phyloP scores from a whole-genome alignment of 2,329 filamentous ascomycete genomes.

The Acarospora socialis region DNA sequence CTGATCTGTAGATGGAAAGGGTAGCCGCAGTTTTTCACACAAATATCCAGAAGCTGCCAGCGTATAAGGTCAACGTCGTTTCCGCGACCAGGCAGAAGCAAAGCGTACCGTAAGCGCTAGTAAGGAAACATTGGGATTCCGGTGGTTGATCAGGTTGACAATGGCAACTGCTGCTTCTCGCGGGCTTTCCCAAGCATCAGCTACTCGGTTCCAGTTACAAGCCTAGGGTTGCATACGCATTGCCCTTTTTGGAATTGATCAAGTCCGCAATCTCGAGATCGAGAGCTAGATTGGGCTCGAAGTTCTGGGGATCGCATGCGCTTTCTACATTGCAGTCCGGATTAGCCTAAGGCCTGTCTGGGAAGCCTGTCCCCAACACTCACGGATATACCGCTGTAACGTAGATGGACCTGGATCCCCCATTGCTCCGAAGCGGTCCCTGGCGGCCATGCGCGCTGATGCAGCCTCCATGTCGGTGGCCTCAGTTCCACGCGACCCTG shows the following conservation, averaged over 20 bases:
- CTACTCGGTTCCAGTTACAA: conserved; percentile 8
- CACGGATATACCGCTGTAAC: conserved; percentile 82
- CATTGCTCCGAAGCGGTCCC: conserved; percentile 82
- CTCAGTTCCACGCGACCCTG: no score
- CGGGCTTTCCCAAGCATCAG: conserved; percentile 39
- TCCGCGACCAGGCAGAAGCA: conserved; percentile 7
- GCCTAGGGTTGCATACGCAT: conserved; percentile 40
- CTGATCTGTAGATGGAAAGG: conserved; percentile 97
- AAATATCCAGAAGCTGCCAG: conserved; percentile 74
- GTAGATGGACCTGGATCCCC: conserved; percentile 67
- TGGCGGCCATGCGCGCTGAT: conserved; percentile 84
- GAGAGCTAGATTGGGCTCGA: conserved; percentile 90
- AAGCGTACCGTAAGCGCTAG: conserved; percentile 57
- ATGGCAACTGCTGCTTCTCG: conserved; percentile 90
- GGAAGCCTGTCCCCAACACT: conserved; percentile 16
- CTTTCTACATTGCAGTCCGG: conserved; percentile 43
- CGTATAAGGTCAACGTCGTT: conserved; percentile 13
- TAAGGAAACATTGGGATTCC: conserved; percentile 88
- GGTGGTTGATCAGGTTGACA: conserved; percentile 88
- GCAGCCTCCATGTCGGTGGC: conserved; percentile 67
- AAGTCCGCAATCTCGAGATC: conserved; percentile 94
- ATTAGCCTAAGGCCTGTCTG: conserved; percentile 9
- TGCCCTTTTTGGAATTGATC: conserved; percentile 95
- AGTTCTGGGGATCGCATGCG: conserved; percentile 93
- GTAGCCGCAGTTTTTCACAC: conserved; percentile 99